Evolutionary conservation across 768 basidiomycete genomes (phyloP).

Genomic region (Phylloporus sp.): DNA sequence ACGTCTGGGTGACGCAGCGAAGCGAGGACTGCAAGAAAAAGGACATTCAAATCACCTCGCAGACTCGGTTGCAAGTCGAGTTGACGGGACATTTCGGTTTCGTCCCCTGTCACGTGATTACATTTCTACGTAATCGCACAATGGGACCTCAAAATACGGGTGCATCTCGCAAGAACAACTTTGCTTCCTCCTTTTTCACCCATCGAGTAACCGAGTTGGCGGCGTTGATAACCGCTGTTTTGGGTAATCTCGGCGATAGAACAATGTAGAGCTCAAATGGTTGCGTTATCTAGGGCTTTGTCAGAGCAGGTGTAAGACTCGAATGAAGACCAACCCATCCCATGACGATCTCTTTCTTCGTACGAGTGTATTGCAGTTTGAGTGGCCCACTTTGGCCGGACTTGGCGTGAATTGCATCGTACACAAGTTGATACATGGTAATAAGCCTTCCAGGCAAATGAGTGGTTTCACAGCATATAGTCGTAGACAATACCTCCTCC

Average conservation of each 20-base stretch:
- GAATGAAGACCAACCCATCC: constrained; percentile 72
- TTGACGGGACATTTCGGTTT: constrained; percentile 2
- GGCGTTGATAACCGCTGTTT: constrained; percentile 80
- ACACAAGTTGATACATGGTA: constrained; percentile 81
- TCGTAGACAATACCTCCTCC: constrained; percentile 46
- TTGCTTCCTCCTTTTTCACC: constrained; percentile 84
- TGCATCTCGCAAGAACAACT: constrained; percentile 80
- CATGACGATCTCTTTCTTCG: constrained; percentile 82
- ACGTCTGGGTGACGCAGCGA: constrained; percentile 14
- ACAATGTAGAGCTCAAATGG: constrained; percentile 89
- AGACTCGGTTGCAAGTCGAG: not conserved
- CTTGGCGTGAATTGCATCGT: constrained; percentile 87
- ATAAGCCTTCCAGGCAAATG: constrained; percentile 49
- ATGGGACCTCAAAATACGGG: constrained; percentile 63
- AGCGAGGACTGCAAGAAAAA: constrained; percentile 18
- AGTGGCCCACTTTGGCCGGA: constrained; percentile 76
- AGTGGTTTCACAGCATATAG: constrained; percentile 1
- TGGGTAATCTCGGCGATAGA: constrained; percentile 77
- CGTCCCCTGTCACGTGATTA: constrained; percentile 20
- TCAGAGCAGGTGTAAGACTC: not conserved
- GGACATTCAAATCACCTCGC: constrained; percentile 19
- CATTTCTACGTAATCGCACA: not conserved
- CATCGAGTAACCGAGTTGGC: constrained; percentile 88
- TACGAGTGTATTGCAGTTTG: constrained; percentile 83
- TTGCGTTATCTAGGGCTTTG: constrained; percentile 68